A percentile compares a stretch with the other conserved stretches of the same genome.
Evolutionary conservation across 805 yeast genomes (phyloP).

Genomic region (Hyphopichia homilentoma): DNA sequence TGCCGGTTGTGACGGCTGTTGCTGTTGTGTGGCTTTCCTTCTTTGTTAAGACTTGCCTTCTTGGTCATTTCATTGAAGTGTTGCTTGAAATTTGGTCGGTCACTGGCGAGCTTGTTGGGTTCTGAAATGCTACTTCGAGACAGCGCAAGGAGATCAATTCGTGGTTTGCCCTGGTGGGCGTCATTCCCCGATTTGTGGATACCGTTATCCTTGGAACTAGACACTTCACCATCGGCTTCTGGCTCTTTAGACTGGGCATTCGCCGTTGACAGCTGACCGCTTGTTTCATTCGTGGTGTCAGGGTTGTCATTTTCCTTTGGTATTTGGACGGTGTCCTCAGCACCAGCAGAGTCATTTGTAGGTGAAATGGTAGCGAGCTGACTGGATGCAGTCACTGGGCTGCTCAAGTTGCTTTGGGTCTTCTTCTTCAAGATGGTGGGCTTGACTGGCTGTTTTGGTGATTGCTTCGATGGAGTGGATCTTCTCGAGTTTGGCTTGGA

Average conservation of each 20-base stretch:
- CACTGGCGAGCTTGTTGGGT: conserved; percentile 7
- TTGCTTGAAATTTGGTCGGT: conserved; percentile 31
- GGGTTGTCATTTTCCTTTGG: not conserved
- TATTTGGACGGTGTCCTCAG: not conserved
- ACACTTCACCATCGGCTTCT: not conserved
- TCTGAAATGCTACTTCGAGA: not conserved
- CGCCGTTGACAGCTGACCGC: no score
- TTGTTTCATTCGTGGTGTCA: no score
- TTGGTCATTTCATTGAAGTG: conserved; percentile 25
- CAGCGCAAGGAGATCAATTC: not conserved
- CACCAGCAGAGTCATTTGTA: conserved; percentile 1
- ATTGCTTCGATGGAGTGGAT: conserved; percentile 12
- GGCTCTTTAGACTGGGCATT: not conserved
- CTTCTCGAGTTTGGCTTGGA: conserved; percentile 10
- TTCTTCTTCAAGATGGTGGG: conserved; percentile 41
- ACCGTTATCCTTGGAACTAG: not conserved
- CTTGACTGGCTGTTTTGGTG: conserved; percentile 25
- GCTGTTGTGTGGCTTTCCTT: conserved; percentile 5
- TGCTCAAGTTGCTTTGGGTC: conserved; percentile 1
- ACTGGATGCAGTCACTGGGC: not conserved
- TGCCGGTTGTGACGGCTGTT: not conserved
- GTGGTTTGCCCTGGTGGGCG: not conserved
- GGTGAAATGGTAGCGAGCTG: conserved; percentile 6
- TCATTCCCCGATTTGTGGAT: not conserved
- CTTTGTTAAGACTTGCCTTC: conserved; percentile 5